Evolutionary conservation across 306 rosid genomes (phyloP).

Genomic region (Medicago arabica): DNA sequence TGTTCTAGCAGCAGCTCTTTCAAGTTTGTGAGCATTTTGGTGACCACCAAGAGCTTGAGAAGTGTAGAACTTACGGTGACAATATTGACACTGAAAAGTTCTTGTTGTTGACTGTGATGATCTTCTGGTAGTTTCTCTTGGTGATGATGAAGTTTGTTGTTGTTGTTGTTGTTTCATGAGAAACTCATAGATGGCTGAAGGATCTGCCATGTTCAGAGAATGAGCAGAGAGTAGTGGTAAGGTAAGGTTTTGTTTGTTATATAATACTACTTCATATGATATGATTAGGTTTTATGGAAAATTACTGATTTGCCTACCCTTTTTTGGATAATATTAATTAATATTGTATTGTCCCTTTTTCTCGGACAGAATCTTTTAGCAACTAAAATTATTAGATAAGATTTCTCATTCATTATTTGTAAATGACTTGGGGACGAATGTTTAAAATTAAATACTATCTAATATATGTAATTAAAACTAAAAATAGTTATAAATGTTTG

Average conservation of each 20-base stretch:
- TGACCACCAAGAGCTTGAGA: constrained; percentile 98
- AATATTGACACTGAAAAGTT: constrained; percentile 64
- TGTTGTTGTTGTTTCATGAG: constrained; percentile 5
- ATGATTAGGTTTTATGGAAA: background rate
- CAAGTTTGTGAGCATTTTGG: constrained; percentile 91
- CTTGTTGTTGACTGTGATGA: constrained; percentile 3
- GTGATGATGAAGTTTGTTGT: constrained; percentile 25
- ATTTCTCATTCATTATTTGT: too few relatives aligned
- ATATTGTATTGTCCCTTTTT: background rate
- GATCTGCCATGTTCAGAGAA: constrained; percentile 53
- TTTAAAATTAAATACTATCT: too few relatives aligned
- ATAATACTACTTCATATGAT: background rate
- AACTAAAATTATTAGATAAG: too few relatives aligned
- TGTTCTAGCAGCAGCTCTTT: constrained; percentile 66
- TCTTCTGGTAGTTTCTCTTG: constrained; percentile 18
- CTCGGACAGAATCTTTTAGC: background rate
- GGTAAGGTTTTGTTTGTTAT: background rate
- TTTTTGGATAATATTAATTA: background rate
- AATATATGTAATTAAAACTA: too few relatives aligned
- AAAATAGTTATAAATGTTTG: background rate
- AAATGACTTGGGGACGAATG: too few relatives aligned
- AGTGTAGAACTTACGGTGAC: constrained; percentile 73
- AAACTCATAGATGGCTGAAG: constrained; percentile 54
- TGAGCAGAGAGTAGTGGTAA: background rate
- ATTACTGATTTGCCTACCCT: constrained; percentile 36